Conservation (phyloP, 441 rosid genomes). For the Croton laevigatus region DNA sequence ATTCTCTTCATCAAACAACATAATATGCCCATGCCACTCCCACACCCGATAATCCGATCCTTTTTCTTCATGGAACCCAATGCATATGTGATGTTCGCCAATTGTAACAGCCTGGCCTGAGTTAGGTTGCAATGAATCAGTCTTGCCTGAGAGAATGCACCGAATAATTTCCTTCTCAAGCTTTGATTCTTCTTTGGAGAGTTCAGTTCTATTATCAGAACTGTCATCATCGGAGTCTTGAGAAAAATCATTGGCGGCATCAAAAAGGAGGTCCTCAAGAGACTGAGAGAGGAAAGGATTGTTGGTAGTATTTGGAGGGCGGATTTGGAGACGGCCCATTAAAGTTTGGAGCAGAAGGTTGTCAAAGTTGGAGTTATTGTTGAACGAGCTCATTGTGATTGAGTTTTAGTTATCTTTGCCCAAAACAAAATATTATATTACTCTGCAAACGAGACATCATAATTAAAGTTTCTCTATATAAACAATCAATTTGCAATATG, state of each 20-base stretch:
- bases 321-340: slow-evolving; percentile 79
- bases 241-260: slow-evolving; percentile 36
- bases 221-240: slow-evolving; percentile 44
- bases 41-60: slow-evolving; percentile 84
- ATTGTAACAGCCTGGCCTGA: slow-evolving; percentile 80
- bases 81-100: slow-evolving; percentile 78
- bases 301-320: slow-evolving; percentile 46
- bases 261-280: slow-evolving; percentile 71
- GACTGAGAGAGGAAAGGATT: slow-evolving; percentile 53
- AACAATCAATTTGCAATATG: too few species aligned
- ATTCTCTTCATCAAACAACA: slow-evolving; percentile 83
- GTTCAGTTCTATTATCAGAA: slow-evolving; percentile 32
- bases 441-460: too few species aligned
- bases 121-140: slow-evolving; percentile 66
- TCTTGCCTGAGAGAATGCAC: slow-evolving; percentile 59
- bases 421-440: not conserved
- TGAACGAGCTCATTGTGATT: slow-evolving; percentile 62
- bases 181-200: slow-evolving; percentile 70
- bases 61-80: slow-evolving; percentile 68
- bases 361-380: slow-evolving; percentile 53
- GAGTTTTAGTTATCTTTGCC: not conserved
- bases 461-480: too few species aligned
- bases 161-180: slow-evolving; percentile 79
- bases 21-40: slow-evolving; percentile 99
- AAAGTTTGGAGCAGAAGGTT: slow-evolving; percentile 69